Percentiles rank a stretch among this genome's conserved stretches.
Conservation (phyloP, 1,284 basidiomycete species). For the Ceratobasidium sp. region DNA sequence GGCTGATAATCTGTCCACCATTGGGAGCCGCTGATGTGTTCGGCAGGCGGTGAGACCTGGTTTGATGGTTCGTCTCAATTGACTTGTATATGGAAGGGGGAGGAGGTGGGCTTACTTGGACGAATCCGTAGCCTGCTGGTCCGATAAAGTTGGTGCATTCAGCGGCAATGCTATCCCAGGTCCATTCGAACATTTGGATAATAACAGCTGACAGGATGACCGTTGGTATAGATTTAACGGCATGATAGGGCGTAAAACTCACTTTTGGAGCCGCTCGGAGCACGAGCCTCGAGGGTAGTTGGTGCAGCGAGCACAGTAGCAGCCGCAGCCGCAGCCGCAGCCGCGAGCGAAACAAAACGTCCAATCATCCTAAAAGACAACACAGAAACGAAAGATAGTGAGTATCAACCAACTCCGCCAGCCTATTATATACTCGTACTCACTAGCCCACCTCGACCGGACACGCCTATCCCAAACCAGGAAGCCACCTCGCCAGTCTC, state of each 20-base stretch:
- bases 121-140: constrained; percentile 44
- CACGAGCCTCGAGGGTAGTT: constrained; percentile 19
- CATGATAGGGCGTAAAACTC: background rate
- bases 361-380: constrained; percentile 6
- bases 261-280: constrained; percentile 29
- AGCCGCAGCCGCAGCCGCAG: constrained; percentile 1
- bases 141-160: constrained; percentile 46
- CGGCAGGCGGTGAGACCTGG: constrained; percentile 42
- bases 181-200: constrained; percentile 45
- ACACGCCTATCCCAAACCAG: background rate
- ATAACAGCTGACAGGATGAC: constrained; percentile 36
- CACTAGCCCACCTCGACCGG: too few species aligned
- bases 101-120: constrained; percentile 51
- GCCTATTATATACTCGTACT: background rate
- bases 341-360: constrained; percentile 9
- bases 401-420: background rate
- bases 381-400: background rate
- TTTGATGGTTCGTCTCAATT: background rate
- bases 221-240: background rate
- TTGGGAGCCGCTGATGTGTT: constrained; percentile 57
- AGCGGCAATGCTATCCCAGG: constrained; percentile 43
- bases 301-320: constrained; percentile 2
- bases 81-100: background rate
- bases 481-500: background rate
- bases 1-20: constrained; percentile 80